Evolutionary conservation across 495 filamentous ascomycete genomes (phyloP).

Genomic region (Hypoxylon cercidicola): DNA sequence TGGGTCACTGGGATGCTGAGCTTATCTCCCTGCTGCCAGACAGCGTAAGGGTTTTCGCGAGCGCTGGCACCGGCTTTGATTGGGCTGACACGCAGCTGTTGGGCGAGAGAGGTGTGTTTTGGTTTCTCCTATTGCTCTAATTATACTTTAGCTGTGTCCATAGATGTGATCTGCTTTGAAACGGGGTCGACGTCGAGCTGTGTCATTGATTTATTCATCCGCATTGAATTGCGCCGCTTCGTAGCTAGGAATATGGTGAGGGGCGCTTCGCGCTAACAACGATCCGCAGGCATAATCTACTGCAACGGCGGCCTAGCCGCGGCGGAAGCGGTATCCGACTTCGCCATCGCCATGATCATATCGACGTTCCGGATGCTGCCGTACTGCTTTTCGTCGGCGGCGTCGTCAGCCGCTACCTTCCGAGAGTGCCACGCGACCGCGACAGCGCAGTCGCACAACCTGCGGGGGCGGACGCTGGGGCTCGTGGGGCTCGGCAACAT

Average conservation of each 20-base stretch:
- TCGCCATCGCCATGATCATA: conserved; percentile 71
- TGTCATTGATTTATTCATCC: too few species aligned
- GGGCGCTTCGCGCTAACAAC: conserved; percentile 6
- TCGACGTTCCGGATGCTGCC: conserved; percentile 71
- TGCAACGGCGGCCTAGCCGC: conserved; percentile 76
- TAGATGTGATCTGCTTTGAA: too few species aligned
- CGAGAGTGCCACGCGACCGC: conserved; percentile 66
- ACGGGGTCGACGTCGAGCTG: too few species aligned
- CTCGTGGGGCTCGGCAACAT: conserved; percentile 77
- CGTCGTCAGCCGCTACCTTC: conserved; percentile 53
- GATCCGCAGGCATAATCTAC: conserved; percentile 68
- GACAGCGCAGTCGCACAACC: conserved; percentile 67
- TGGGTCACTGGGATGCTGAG: conserved; percentile 80
- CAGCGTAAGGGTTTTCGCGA: conserved; percentile 74
- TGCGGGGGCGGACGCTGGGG: conserved; percentile 63
- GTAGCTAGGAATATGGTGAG: not conserved
- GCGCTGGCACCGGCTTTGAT: conserved; percentile 79
- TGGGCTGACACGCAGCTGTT: conserved; percentile 78
- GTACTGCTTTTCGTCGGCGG: conserved; percentile 65
- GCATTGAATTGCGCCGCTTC: too few species aligned
- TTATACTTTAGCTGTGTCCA: too few species aligned
- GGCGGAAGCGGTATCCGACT: conserved; percentile 74
- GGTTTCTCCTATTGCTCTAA: too few species aligned
- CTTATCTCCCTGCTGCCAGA: conserved; percentile 71
- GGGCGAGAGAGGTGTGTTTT: conserved; percentile 69